Evolutionary conservation across 2,329 filamentous ascomycete species (phyloP).

Genomic region (Aureobasidium pullulans): DNA sequence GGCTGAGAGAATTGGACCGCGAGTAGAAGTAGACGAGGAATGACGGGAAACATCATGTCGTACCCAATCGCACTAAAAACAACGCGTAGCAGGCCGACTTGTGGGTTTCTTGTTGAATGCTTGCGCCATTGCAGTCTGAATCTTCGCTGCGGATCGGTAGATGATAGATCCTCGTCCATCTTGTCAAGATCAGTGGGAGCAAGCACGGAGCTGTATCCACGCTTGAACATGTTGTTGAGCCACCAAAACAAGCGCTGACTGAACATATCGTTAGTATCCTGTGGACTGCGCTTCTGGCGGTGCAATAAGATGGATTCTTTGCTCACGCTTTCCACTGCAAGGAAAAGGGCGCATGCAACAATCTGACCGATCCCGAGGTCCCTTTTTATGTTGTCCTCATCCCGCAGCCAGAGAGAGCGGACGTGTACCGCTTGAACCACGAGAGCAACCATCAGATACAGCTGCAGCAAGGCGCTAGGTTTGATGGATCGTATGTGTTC

Average conservation of each 20-base stretch:
- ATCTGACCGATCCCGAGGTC: conserved; percentile 18
- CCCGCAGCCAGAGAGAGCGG: conserved; percentile 22
- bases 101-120: conserved; percentile 14
- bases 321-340: conserved; percentile 24
- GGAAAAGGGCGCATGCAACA: conserved; percentile 19
- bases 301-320: conserved; percentile 21
- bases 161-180: conserved; percentile 23
- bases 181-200: conserved; percentile 22
- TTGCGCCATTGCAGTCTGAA: conserved; percentile 19
- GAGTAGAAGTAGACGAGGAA: conserved; percentile 20
- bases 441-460: conserved; percentile 24
- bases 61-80: conserved; percentile 19
- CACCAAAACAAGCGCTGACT: conserved; percentile 31
- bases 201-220: conserved; percentile 22
- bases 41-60: conserved; percentile 21
- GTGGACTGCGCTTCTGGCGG: conserved; percentile 23
- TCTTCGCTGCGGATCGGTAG: conserved; percentile 16
- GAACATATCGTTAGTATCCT: conserved; percentile 31
- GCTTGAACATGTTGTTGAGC: conserved; percentile 29
- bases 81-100: conserved; percentile 15
- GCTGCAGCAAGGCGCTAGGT: conserved; percentile 24
- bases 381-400: conserved; percentile 17
- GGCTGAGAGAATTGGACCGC: conserved; percentile 22
- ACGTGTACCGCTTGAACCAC: conserved; percentile 23
- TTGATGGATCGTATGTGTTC: conserved; percentile 24